phyloP scores from a whole-genome alignment of 345 rosid genomes.

The Cochlearia excelsa region DNA sequence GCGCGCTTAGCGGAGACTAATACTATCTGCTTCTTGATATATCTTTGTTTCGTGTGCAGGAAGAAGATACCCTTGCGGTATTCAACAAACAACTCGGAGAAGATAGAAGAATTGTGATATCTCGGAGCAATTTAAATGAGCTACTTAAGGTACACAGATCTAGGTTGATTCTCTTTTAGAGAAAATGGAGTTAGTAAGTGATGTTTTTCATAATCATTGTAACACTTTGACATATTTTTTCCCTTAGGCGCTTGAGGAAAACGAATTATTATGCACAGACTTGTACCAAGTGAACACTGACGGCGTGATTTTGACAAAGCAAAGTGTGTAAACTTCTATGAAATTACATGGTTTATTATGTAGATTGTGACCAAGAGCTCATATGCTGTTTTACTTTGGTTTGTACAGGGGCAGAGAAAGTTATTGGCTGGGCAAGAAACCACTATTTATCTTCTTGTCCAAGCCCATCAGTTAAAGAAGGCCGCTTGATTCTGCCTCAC shows the following conservation, averaged over 20 bases:
- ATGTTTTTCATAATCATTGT: slow-evolving; percentile 36
- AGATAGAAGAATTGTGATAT: slow-evolving; percentile 77
- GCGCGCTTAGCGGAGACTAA: not conserved
- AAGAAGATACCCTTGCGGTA: slow-evolving; percentile 61
- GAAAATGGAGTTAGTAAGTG: slow-evolving; percentile 19
- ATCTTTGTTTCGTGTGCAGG: slow-evolving; percentile 44
- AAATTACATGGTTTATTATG: slow-evolving; percentile 30
- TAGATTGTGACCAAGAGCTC: slow-evolving; percentile 27
- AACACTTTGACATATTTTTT: slow-evolving; percentile 8
- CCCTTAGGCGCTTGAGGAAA: slow-evolving; percentile 85
- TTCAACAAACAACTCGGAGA: slow-evolving; percentile 92
- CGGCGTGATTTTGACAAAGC: slow-evolving; percentile 72
- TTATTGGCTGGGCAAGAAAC: slow-evolving; percentile 97
- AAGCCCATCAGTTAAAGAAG: slow-evolving; percentile 65
- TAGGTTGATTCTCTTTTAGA: not conserved
- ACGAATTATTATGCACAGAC: slow-evolving; percentile 76
- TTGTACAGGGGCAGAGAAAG: slow-evolving; percentile 79
- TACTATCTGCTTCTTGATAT: slow-evolving; percentile 15
- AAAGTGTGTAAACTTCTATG: slow-evolving; percentile 58
- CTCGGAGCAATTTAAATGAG: slow-evolving; percentile 80
- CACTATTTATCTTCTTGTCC: slow-evolving; percentile 69
- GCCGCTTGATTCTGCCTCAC: slow-evolving; percentile 64
- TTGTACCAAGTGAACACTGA: slow-evolving; percentile 71
- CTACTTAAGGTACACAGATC: slow-evolving; percentile 60
- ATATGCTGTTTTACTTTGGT: slow-evolving; percentile 16